Conservation (phyloP, 1,284 basidiomycete genomes). For the Salmacisia buchloeana region DNA sequence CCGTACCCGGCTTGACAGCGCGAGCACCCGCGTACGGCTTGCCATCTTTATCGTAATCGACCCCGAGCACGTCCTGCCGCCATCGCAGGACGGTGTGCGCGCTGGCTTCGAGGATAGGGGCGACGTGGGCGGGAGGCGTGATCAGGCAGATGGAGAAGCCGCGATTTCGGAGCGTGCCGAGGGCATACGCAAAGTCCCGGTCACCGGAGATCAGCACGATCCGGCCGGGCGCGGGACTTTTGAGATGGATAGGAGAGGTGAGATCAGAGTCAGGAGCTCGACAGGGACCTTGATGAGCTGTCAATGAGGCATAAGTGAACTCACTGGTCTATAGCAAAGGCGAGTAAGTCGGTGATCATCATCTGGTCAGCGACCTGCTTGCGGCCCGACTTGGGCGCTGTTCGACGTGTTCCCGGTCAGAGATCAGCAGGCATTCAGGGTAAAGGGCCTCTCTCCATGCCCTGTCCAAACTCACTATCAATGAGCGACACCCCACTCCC, state of each 20-base stretch:
- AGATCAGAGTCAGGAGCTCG: neutral
- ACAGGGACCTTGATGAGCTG: too few species aligned
- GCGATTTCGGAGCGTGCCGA: slow-evolving; percentile 36
- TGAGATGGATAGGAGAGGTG: neutral
- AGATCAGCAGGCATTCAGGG: neutral
- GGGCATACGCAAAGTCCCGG: slow-evolving; percentile 42
- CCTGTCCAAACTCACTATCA: slow-evolving; percentile 29
- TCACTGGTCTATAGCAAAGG: slow-evolving; percentile 36
- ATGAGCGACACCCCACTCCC: slow-evolving; percentile 42
- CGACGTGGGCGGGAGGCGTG: slow-evolving; percentile 36
- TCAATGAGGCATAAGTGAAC: neutral
- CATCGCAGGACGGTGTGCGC: slow-evolving; percentile 37
- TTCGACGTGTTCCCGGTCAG: neutral
- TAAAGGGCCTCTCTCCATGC: too few species aligned
- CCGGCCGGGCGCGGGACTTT: slow-evolving; percentile 28
- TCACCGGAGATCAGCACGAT: slow-evolving; percentile 43
- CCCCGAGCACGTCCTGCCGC: slow-evolving; percentile 42
- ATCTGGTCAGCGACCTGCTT: slow-evolving; percentile 45
- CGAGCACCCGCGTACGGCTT: slow-evolving; percentile 21
- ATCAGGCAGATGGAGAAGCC: slow-evolving; percentile 39
- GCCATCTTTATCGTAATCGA: slow-evolving; percentile 27
- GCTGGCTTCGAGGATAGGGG: slow-evolving; percentile 37
- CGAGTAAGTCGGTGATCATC: slow-evolving; percentile 43
- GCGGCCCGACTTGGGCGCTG: slow-evolving; percentile 35
- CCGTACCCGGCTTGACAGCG: neutral